Base-by-base conservation (phyloP, 192 early-diverging fungal species). In the Backusella parvicylindrica region DNA sequence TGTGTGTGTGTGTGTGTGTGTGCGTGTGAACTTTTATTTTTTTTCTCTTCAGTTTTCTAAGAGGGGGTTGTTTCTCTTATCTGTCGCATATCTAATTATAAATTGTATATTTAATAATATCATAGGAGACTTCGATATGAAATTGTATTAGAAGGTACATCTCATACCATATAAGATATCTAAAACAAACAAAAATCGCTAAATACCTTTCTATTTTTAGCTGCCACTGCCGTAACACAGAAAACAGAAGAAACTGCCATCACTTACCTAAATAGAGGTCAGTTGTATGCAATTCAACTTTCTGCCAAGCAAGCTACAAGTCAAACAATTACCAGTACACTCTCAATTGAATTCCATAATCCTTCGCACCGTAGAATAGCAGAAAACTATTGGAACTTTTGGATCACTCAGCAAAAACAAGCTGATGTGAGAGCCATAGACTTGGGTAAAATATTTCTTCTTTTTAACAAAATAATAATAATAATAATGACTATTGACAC, bases 301-400 rank as follows among this genome's bases (percentile, higher is more conserved):
- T 50, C 84, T 47, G 89, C 91, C 78, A 75, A 75, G 7, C 81
- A 84, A 8, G 82, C 75, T 28, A 75, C 70, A 50, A 87, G 90
- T 68, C 77, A 80, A 5, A 81, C 84, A 2, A 87, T 89, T 63
- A 68, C 70, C 9, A 89, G 86, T 3, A 86, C 86, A 3, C 69
- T 92, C 49, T 86, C 87, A 31, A 83, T 94, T 26, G 82, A 86
- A 26, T 94, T 94, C 77, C 92, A 94, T 72, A 90, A 92, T 36
- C 88, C 89, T 23, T 79, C 85, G 13, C 89, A 94, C 73, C 89
- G 88, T 35, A 85, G 85, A 75, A 72, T 88, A 28, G 89, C 91
- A 1, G 73, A 84, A 0, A 84, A 82, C 23, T 91, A 90, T 77
- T 94, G 92, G 92, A 87, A 83, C 53, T 92, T 91, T 73, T 94